phyloP scores from a whole-genome alignment of 2,329 filamentous ascomycete species.

The Elsinoe fawcettii region DNA sequence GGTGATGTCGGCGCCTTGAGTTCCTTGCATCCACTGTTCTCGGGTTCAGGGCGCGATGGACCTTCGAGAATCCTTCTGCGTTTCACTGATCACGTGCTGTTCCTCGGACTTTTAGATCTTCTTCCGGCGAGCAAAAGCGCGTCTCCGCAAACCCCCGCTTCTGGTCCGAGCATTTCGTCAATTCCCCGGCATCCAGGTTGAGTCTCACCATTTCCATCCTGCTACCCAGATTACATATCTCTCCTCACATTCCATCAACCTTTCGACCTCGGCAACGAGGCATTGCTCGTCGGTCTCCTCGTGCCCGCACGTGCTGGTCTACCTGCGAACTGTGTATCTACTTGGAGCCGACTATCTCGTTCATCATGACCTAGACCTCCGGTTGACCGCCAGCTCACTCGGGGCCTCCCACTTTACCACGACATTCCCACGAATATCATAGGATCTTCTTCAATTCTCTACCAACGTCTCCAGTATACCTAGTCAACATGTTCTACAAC shows the following conservation, averaged over 20 bases:
- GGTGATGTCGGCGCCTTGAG: conserved; percentile 3
- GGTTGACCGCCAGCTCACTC: not conserved
- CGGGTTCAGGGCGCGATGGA: not conserved
- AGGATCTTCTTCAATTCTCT: not conserved
- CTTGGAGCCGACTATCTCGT: too few species aligned
- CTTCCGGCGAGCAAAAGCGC: not conserved
- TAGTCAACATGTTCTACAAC: conserved; percentile 13
- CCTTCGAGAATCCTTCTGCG: not conserved
- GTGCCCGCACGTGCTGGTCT: not conserved
- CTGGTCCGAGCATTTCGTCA: conserved; percentile 5
- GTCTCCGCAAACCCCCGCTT: conserved; percentile 9
- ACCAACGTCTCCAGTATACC: too few species aligned
- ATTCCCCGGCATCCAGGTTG: conserved; percentile 7
- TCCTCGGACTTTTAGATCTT: not conserved
- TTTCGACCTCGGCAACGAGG: not conserved
- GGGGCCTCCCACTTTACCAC: not conserved
- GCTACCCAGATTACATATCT: conserved; percentile 1
- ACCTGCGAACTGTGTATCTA: too few species aligned
- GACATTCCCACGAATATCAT: not conserved
- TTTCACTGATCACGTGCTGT: not conserved
- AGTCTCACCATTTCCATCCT: conserved; percentile 6
- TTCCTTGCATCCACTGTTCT: not conserved
- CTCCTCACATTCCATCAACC: not conserved
- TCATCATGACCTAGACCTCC: not conserved
- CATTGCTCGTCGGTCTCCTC: not conserved